Evolutionary conservation across 1,284 basidiomycete species (phyloP), one percentile per base, ranked within the genome.

Genomic region (Schizophyllum commune): DNA sequence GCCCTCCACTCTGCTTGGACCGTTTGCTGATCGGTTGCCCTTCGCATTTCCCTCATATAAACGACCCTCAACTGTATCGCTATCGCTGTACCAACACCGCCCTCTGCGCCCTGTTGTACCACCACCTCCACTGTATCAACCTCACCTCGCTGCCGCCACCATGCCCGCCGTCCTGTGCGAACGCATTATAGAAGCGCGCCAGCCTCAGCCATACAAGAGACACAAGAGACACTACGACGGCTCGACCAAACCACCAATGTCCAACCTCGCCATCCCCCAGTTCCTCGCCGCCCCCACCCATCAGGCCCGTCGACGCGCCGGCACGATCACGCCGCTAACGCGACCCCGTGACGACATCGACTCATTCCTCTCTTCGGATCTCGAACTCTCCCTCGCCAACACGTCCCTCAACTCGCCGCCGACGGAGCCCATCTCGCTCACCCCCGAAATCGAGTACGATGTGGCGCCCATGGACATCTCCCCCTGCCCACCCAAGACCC

Each of bases 401-500:
- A 85, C 92, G 72, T 91, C 89, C 6, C 75, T 92, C 55, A 80
- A 88, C 68, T 90, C 89, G 27, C 87, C 89, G 47, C 77, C 82
- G 9, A 78, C 74, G 58, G 75, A 80, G 32, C 67, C 74, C 61
- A 68, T 77, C 61, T 71, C 74, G 55, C 71, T 86, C 61, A 68
- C 78, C 32, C 73, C 78, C 39, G 80, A 84, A 47, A 73, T 71
- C 62, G 78, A 76, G 60, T 77, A 74, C 63, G 75, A 20, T 20
- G 20, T 77, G 52, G 78, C 84, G 64, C 81, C 86, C 4, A 92
- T 92, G 89, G 89, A 92, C 68, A 87, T 91, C 55, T 91, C 90
- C 4, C 90, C 90, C 13, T 81, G 79, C 15, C 87, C 81, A 19
- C 53, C 53, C 53, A 27, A 21, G 19, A 20, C 19, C 2, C 53